Evolutionary conservation across 306 rosid species (phyloP), one percentile per base, ranked within the genome.

Genomic region (Cucumis melo): DNA sequence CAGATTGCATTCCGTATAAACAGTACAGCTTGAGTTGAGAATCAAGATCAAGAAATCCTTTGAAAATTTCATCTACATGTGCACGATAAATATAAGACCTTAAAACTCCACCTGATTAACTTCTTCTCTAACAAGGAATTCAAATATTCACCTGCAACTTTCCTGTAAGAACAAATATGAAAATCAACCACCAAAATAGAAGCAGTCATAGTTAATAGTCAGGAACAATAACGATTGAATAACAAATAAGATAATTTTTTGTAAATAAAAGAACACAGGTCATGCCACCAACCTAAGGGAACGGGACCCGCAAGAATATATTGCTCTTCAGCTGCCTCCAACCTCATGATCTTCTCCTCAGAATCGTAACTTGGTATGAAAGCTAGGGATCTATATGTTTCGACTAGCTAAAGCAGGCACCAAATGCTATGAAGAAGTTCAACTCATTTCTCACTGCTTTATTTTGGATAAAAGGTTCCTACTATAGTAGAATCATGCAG

Each of bases 1-100:
- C 98, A 61, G 80, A 89, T 61, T 92, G 96, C 99, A 82, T 92
- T 87, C 99, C 99, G 92, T 79, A 95, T 84, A 85, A 95, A 89
- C 77, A 95, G 93, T 90, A 92, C 99, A n/a, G 92, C 97, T 78
- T 92, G 98, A 0, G 99, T 92, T 27, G 29, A 27, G 29, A 27
- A 81, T 95, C 97, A 55, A 95, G 98, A 95, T 85, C 82, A 95
- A 88, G 78, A 90, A 84, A 85, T 95, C 99, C 85, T 95, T 90
- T 92, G 91, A 83, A 82, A 78, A 95, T 80, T 84, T 95, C 99
- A 79, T 95, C 98, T 70, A 85, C 87, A 98, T 95, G 87, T 54
- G 79, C 83, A 73, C 72, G 62, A 74, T 66, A 74, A 71, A 36
- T 41, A 80, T 44, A 65, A 78, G 81, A 65, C 66, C 54, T 72